Conservation (phyloP, 116 monocot genomes). For the Posidonia oceanica region DNA sequence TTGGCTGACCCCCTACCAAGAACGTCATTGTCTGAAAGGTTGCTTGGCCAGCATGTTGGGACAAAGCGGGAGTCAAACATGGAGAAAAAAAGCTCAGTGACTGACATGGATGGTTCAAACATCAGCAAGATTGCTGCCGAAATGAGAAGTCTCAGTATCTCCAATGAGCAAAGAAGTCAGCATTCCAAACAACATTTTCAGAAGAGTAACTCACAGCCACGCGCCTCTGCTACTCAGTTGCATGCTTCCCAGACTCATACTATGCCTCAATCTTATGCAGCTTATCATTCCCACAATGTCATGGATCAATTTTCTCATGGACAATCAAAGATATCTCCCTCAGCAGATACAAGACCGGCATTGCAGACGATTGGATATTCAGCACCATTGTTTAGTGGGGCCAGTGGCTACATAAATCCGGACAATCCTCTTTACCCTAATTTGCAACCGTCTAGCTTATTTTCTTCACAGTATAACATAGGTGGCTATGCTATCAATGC, state of each 20-base stretch:
- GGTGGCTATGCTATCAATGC: slow-evolving; percentile 48
- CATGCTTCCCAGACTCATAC: slow-evolving; percentile 26
- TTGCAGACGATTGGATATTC: slow-evolving; percentile 34
- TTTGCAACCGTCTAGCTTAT: slow-evolving; percentile 43
- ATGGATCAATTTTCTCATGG: slow-evolving; percentile 26
- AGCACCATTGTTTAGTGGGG: slow-evolving; percentile 33
- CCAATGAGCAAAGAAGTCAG: slow-evolving; percentile 30
- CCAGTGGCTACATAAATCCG: slow-evolving; percentile 28
- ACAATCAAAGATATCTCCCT: slow-evolving; percentile 30
- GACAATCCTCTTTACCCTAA: slow-evolving; percentile 40
- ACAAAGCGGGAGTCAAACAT: slow-evolving; percentile 20
- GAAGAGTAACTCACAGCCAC: slow-evolving; percentile 21
- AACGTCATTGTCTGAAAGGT: slow-evolving; percentile 21
- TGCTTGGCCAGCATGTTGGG: slow-evolving; percentile 2
- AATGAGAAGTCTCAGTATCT: slow-evolving; percentile 43
- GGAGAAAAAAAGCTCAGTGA: slow-evolving; percentile 13
- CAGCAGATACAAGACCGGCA: slow-evolving; percentile 33
- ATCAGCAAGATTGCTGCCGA: slow-evolving; percentile 25
- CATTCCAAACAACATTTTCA: slow-evolving; percentile 21
- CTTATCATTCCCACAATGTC: slow-evolving; percentile 8
- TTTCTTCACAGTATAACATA: slow-evolving; percentile 34
- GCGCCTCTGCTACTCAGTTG: slow-evolving; percentile 13
- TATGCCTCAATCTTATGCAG: slow-evolving; percentile 16
- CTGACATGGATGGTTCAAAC: slow-evolving; percentile 17
- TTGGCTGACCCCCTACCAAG: slow-evolving; percentile 9